Conservation (phyloP, 306 rosid genomes). For the Rosa chinensis region DNA sequence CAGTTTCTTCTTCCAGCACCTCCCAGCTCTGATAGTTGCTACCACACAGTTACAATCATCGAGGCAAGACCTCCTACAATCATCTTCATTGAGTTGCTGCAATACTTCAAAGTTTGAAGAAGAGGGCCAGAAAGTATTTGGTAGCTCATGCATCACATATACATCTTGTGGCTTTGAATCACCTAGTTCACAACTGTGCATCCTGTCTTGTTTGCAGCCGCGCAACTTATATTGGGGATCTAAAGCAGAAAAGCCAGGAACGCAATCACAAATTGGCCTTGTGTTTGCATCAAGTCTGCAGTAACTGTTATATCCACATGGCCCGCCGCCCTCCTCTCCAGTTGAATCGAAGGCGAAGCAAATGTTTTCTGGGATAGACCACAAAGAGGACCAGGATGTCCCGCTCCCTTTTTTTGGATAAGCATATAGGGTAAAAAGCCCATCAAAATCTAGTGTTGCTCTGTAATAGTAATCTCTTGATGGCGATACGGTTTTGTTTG, state of each 20-base stretch:
- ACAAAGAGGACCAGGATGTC: slow-evolving; percentile 10
- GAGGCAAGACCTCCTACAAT: slow-evolving; percentile 13
- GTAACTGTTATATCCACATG: slow-evolving; percentile 28
- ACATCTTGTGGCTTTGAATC: background rate
- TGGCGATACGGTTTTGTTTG: background rate
- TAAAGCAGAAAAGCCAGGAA: slow-evolving; percentile 20
- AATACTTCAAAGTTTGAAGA: background rate
- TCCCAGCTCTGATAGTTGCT: background rate
- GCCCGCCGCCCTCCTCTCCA: slow-evolving; percentile 1
- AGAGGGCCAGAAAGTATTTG: background rate
- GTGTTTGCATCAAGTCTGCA: slow-evolving; percentile 5
- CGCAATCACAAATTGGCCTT: slow-evolving; percentile 24
- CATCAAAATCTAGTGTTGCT: slow-evolving; percentile 33
- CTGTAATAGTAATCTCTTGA: slow-evolving; percentile 19
- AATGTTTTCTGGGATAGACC: slow-evolving; percentile 32
- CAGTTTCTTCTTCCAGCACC: no score
- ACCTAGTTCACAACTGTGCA: background rate
- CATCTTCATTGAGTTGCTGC: background rate
- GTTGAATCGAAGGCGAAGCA: slow-evolving; percentile 1
- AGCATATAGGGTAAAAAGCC: slow-evolving; percentile 20
- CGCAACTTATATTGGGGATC: slow-evolving; percentile 16
- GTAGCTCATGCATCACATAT: background rate
- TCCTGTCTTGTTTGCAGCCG: slow-evolving; percentile 20
- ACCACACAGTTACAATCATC: slow-evolving; percentile 21
- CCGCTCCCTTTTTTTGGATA: background rate